These are phyloP conservation scores for Ambrosiella xylebori DNA, from an alignment of 2,329 filamentous ascomycete species.

Conservation along the genomic window DNA sequence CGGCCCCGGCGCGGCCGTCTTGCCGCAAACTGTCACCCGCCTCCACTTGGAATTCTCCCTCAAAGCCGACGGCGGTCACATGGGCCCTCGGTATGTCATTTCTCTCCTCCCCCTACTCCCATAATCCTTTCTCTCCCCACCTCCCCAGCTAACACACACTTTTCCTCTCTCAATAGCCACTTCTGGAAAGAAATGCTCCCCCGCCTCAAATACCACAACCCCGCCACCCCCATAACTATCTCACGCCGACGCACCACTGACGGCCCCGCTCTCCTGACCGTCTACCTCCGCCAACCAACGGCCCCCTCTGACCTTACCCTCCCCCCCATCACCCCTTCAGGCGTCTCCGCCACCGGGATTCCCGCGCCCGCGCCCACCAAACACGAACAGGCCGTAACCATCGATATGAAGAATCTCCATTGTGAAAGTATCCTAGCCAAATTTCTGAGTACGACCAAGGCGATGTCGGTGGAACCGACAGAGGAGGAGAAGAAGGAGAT, in stretches of 20 bases:
- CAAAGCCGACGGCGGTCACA: slow-evolving; percentile 46
- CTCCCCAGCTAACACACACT: not conserved
- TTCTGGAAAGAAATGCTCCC: slow-evolving; percentile 78
- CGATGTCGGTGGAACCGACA: slow-evolving; percentile 37
- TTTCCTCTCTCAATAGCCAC: slow-evolving; percentile 37
- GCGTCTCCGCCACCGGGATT: slow-evolving; percentile 26
- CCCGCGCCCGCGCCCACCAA: slow-evolving; percentile 29
- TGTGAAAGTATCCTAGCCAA: slow-evolving; percentile 45
- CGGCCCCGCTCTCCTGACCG: slow-evolving; percentile 41
- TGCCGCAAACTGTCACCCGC: slow-evolving; percentile 58
- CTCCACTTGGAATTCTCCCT: slow-evolving; percentile 58
- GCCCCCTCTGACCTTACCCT: slow-evolving; percentile 21
- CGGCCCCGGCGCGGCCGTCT: slow-evolving; percentile 66
- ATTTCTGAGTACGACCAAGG: slow-evolving; percentile 46
- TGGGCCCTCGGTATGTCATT: slow-evolving; percentile 47
- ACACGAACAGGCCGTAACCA: slow-evolving; percentile 33
- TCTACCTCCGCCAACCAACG: slow-evolving; percentile 39
- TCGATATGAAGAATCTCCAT: slow-evolving; percentile 46
- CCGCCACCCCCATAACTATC: slow-evolving; percentile 64
- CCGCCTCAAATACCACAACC: slow-evolving; percentile 88
- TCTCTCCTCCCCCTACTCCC: not conserved
- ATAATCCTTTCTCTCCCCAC: slow-evolving; percentile 14
- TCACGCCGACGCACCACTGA: slow-evolving; percentile 45
- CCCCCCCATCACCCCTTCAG: slow-evolving; percentile 26
- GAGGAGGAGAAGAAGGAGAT: slow-evolving; percentile 39